These are phyloP conservation scores for Didymella glomerata DNA, from an alignment of 2,329 filamentous ascomycete genomes.

Conservation along the genomic window DNA sequence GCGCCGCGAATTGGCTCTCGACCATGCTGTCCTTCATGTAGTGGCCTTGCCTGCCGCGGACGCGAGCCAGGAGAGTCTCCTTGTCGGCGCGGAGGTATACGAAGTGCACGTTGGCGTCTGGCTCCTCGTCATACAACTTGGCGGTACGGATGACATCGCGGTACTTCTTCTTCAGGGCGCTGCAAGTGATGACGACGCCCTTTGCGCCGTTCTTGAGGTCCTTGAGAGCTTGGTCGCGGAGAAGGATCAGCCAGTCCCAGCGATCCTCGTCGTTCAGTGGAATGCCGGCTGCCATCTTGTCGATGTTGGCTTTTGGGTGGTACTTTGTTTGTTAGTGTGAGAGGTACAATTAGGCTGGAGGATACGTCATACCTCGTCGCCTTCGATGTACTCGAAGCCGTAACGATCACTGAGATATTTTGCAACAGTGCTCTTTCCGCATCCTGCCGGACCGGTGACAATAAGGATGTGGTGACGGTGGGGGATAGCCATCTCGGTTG, in stretches of 20 bases:
- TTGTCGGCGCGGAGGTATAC: slow-evolving; percentile 86
- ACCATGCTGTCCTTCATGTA: slow-evolving; percentile 99
- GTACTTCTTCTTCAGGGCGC: slow-evolving; percentile 95
- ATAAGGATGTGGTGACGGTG: slow-evolving; percentile 60
- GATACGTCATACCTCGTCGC: slow-evolving; percentile 57
- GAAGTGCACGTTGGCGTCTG: slow-evolving; percentile 74
- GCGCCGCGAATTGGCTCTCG: slow-evolving; percentile 83
- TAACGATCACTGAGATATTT: slow-evolving; percentile 56
- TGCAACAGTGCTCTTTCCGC: slow-evolving; percentile 63
- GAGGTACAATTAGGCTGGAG: background rate
- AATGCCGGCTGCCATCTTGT: slow-evolving; percentile 87
- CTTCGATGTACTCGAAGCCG: slow-evolving; percentile 59
- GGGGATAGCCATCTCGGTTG: slow-evolving; percentile 40
- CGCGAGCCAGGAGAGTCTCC: slow-evolving; percentile 76
- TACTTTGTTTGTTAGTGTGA: slow-evolving; percentile 45
- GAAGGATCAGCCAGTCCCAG: slow-evolving; percentile 87
- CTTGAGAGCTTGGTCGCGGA: slow-evolving; percentile 56
- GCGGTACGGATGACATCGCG: slow-evolving; percentile 71
- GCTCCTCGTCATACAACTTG: slow-evolving; percentile 57
- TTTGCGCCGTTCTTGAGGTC: slow-evolving; percentile 47
- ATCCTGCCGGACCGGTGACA: slow-evolving; percentile 62
- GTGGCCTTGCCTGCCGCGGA: slow-evolving; percentile 78
- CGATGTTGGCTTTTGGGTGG: slow-evolving; percentile 62
- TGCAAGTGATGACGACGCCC: slow-evolving; percentile 94
- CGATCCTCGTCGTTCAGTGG: slow-evolving; percentile 92